Base-by-base conservation (phyloP, 352 stramenopile species). In the Phytophthora chlamydospora region DNA sequence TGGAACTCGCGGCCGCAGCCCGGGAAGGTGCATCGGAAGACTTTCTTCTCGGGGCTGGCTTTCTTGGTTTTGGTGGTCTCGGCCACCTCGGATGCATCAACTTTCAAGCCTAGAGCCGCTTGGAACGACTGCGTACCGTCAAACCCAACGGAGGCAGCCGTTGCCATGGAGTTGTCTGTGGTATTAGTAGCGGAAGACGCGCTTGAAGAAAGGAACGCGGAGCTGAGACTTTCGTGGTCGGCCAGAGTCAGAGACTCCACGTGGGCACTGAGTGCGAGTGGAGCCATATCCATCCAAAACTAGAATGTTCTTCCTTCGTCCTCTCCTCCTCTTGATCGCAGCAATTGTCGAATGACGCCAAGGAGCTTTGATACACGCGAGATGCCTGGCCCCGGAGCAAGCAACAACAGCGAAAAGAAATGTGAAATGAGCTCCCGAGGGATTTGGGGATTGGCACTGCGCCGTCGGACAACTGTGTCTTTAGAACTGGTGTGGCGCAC, bases 1-100 rank as follows among this genome's bases (percentile, higher is more conserved):
- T 82, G 71, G 52, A 89, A 89, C 45, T 82, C 65, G 12, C 78
- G 73, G 2, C 64, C 74, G 27, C 80, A 89, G 14, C 78, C 75
- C 0, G 76, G 75, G 60, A 83, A 88, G 21, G 62, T 60, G 49
- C 76, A 89, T 5, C 71, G 64, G 41, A 83, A 85, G 8, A 83
- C 32, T 24, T 56, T 60, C 38, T 66, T 58, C 17, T 48, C 50
- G n/a, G 45, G 36, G 3, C 8, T 14, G 10, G 42, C 21, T 44
- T n/a, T 65, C 44, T 54, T 57, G 19, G 19, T 27, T 17, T 2
- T 43, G 10, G 1, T 48, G 41, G 19, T 35, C 19, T 48, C 9
- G 17, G 10, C 41, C 24, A 4, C 16, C 1, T 14, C 10, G 24
- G 41, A 29, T 29, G 4, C 24, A 29, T 29, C 24, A 29, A 29